Conservation (phyloP, 179 eudicot genomes). For the Spinacia oleracea region DNA sequence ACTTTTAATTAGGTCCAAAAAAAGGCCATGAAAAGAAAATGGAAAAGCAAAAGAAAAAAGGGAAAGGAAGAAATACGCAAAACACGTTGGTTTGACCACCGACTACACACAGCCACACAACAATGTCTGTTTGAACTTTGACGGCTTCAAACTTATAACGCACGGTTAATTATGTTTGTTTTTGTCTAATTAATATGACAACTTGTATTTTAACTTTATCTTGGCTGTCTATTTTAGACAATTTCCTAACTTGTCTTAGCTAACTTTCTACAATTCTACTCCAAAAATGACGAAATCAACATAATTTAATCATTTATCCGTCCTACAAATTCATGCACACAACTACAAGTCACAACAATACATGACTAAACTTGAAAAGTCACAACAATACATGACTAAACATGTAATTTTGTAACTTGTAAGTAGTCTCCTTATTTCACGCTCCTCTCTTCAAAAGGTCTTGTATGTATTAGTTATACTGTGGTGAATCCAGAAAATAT, state of each 20-base stretch:
- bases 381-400: neutral
- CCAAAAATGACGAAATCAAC: slow-evolving; percentile 19
- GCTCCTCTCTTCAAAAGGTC: neutral
- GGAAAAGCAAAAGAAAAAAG: neutral
- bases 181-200: too few relatives aligned
- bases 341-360: neutral
- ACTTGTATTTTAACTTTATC: slow-evolving; percentile 2
- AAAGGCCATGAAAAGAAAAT: too few relatives aligned
- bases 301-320: too few relatives aligned
- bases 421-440: neutral
- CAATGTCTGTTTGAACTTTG: neutral
- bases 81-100: slow-evolving; percentile 39
- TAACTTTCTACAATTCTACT: slow-evolving; percentile 26
- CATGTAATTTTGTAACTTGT: too few relatives aligned
- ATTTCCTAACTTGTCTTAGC: slow-evolving; percentile 5
- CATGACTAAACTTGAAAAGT: neutral
- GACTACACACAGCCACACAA: neutral
- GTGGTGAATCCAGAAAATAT: too few relatives aligned
- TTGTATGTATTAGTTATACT: too few relatives aligned
- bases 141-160: slow-evolving; percentile 3
- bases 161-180: neutral
- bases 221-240: neutral
- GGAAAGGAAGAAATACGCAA: neutral
- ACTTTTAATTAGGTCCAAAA: too few relatives aligned
- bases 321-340: neutral